Percentiles rank a stretch among this genome's conserved stretches.
These are phyloP conservation scores for Reticulascus tulasneorum DNA, from an alignment of 2,329 filamentous ascomycete genomes.

Conservation along the genomic window DNA sequence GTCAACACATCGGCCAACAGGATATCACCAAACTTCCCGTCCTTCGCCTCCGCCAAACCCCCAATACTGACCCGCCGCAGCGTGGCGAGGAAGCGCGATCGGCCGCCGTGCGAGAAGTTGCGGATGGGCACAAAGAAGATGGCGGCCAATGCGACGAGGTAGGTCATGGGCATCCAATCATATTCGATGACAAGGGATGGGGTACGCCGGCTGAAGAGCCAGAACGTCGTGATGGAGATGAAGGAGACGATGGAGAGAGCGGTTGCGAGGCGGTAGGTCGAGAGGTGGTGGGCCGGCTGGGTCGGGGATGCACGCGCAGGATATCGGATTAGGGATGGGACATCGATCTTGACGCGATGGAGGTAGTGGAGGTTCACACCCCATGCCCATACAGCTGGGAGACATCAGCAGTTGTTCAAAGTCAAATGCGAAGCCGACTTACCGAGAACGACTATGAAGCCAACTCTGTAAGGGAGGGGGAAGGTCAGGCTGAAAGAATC, in stretches of 20 bases:
- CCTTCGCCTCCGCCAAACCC: constrained; percentile 77
- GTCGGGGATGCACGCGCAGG: constrained; percentile 67
- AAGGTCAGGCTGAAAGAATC: constrained; percentile 85
- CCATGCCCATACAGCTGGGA: constrained; percentile 88
- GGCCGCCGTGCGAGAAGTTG: constrained; percentile 63
- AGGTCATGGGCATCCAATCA: constrained; percentile 82
- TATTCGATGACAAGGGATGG: constrained; percentile 67
- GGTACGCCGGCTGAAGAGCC: constrained; percentile 70
- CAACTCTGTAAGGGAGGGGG: constrained; percentile 85
- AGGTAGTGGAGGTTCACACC: constrained; percentile 88
- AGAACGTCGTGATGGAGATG: constrained; percentile 76
- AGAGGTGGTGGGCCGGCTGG: constrained; percentile 71
- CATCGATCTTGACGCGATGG: constrained; percentile 75
- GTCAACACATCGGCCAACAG: constrained; percentile 91
- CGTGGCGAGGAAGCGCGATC: constrained; percentile 70
- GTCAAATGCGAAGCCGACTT: constrained; percentile 22
- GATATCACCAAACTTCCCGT: constrained; percentile 94
- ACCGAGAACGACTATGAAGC: constrained; percentile 83
- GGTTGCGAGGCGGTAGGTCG: constrained; percentile 80
- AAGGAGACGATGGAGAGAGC: constrained; percentile 69
- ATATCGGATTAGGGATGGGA: constrained; percentile 82
- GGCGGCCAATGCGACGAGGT: constrained; percentile 68
- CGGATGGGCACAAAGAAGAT: constrained; percentile 72
- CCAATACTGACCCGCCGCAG: constrained; percentile 78
- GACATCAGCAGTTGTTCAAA: constrained; percentile 7